Conservation (phyloP, 2,329 filamentous ascomycete genomes). For the Alternaria sp. region DNA sequence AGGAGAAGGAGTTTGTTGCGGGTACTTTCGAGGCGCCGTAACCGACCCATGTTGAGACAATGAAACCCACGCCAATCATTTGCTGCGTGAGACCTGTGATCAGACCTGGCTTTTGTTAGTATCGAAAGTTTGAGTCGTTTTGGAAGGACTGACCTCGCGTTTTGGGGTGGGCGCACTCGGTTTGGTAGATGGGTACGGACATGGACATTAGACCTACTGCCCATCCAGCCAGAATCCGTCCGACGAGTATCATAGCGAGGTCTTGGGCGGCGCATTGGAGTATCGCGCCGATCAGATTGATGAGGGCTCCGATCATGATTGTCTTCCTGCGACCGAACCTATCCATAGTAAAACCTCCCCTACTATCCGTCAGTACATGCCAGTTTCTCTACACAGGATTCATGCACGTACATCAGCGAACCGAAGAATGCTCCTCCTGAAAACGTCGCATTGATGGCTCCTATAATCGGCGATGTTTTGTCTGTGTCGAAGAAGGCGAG, state of each 20-base stretch:
- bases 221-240: slow-evolving; percentile 65
- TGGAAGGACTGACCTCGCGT: slow-evolving; percentile 55
- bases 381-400: too few species aligned
- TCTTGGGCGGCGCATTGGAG: slow-evolving; percentile 65
- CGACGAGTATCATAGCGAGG: slow-evolving; percentile 63
- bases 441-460: slow-evolving; percentile 70
- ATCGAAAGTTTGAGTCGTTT: neutral
- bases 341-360: slow-evolving; percentile 65
- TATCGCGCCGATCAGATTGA: slow-evolving; percentile 64
- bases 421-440: slow-evolving; percentile 65
- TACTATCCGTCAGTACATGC: slow-evolving; percentile 13
- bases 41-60: slow-evolving; percentile 61
- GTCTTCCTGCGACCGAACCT: slow-evolving; percentile 65
- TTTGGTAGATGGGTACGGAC: slow-evolving; percentile 68
- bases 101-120: slow-evolving; percentile 41
- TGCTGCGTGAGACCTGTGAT: slow-evolving; percentile 65
- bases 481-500: slow-evolving; percentile 63
- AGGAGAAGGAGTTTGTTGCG: slow-evolving; percentile 46
- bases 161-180: slow-evolving; percentile 65
- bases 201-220: slow-evolving; percentile 66
- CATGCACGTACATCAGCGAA: slow-evolving; percentile 51
- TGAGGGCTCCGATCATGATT: slow-evolving; percentile 64
- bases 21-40: slow-evolving; percentile 51
- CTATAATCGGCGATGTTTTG: slow-evolving; percentile 60
- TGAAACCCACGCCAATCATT: slow-evolving; percentile 65